Conservation (phyloP, 345 rosid species). For the Sisymbrium irio region DNA sequence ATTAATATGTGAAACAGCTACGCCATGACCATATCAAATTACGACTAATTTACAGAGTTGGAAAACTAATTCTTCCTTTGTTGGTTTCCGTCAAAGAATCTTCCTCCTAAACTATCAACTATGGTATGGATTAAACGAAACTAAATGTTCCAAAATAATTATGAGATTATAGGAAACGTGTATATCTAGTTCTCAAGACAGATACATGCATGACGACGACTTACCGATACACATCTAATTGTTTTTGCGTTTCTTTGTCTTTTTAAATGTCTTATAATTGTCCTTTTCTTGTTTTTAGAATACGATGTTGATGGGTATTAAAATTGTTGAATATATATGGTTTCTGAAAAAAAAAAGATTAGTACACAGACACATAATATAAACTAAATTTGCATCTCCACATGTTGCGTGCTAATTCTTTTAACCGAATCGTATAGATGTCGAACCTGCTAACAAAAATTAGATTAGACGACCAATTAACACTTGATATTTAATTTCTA, state of each 20-base stretch:
- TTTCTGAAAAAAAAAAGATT: not conserved
- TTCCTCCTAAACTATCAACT: not conserved
- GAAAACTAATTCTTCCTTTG: not conserved
- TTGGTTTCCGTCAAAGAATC: not conserved
- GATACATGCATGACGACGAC: conserved; percentile 3
- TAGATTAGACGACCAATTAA: not conserved
- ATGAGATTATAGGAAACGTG: conserved; percentile 4
- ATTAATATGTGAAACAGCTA: not conserved
- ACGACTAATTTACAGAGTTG: not conserved
- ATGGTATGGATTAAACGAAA: not conserved
- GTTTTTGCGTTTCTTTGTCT: not conserved
- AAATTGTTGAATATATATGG: not conserved
- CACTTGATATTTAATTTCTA: not conserved
- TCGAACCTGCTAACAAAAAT: not conserved
- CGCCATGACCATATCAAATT: not conserved
- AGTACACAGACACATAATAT: not conserved
- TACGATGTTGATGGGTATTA: not conserved
- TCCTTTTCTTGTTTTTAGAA: not conserved
- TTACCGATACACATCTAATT: not conserved
- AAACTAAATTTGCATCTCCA: not conserved
- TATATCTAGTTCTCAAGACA: not conserved
- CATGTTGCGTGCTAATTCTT: not conserved
- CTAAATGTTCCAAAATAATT: not conserved
- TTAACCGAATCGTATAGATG: not conserved
- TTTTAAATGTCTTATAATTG: not conserved